These are phyloP conservation scores for Cyberlindnera suaveolens DNA, from an alignment of 805 yeast species.

Conservation along the genomic window DNA sequence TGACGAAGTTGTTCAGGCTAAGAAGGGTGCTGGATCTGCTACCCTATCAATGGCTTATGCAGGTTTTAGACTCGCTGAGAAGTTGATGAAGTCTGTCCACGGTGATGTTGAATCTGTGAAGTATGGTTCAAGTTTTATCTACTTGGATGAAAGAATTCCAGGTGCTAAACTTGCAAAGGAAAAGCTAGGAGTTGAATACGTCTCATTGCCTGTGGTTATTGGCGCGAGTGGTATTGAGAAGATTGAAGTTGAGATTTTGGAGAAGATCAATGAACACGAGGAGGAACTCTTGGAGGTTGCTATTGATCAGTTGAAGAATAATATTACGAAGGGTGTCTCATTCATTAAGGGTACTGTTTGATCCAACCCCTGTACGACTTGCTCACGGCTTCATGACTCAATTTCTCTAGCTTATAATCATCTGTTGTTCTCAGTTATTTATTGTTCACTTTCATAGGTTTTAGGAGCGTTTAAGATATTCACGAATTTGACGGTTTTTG, in stretches of 20 bases:
- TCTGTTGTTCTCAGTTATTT: too few species aligned
- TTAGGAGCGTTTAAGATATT: too few species aligned
- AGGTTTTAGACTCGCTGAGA: conserved; percentile 68
- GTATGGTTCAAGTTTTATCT: conserved; percentile 35
- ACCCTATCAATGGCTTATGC: conserved; percentile 85
- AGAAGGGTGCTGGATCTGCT: conserved; percentile 80
- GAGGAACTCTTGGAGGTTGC: conserved; percentile 17
- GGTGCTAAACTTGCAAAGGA: conserved; percentile 18
- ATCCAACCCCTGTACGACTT: too few species aligned
- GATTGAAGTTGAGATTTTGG: conserved; percentile 17
- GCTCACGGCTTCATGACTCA: too few species aligned
- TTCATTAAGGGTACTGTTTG: conserved; percentile 16
- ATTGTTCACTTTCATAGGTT: too few species aligned
- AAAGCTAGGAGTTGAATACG: conserved; percentile 6
- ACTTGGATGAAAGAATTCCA: conserved; percentile 39
- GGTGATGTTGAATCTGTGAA: conserved; percentile 36
- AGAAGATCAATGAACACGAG: conserved; percentile 18
- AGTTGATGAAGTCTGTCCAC: conserved; percentile 49
- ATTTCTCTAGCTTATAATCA: too few species aligned
- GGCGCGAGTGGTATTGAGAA: conserved; percentile 19
- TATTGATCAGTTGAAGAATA: conserved; percentile 15
- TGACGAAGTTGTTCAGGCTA: conserved; percentile 83
- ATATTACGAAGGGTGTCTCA: conserved; percentile 22
- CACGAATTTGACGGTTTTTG: too few species aligned
- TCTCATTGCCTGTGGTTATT: conserved; percentile 21